phyloP scores from a whole-genome alignment of 495 filamentous ascomycete species.

The Amphirosellinia nigrospora region DNA sequence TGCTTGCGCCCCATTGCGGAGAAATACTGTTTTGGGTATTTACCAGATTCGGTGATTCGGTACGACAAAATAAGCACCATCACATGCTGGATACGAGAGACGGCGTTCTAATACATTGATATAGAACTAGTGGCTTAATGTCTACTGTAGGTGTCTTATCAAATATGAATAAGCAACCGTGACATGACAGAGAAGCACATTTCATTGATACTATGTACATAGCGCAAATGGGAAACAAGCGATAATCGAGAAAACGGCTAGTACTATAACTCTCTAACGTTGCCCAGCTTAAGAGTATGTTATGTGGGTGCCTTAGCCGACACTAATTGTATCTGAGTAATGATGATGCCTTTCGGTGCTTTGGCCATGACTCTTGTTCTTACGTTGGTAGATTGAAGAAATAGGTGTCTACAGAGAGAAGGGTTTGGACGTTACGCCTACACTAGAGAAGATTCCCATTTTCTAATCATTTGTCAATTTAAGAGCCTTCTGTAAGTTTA shows the following conservation, averaged over 20 bases:
- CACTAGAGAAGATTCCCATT: background rate
- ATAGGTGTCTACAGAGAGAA: background rate
- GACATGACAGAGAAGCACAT: background rate
- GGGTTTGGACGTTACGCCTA: background rate
- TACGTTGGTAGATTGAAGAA: background rate
- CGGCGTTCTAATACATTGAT: background rate
- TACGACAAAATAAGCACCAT: slow-evolving; percentile 23
- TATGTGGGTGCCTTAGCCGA: no score
- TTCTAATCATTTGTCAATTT: background rate
- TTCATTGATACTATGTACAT: background rate
- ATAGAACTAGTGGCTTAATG: background rate
- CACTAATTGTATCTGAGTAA: background rate
- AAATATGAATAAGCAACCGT: background rate
- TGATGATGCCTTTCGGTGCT: background rate
- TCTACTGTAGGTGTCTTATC: background rate
- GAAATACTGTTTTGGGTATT: slow-evolving; percentile 23
- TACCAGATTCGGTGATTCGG: slow-evolving; percentile 20
- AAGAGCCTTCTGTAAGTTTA: background rate
- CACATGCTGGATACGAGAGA: slow-evolving; percentile 7
- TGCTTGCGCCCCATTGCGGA: slow-evolving; percentile 30
- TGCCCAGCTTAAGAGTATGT: background rate
- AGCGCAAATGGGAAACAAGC: background rate
- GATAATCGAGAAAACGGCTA: background rate
- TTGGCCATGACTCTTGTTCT: background rate
- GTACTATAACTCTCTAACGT: no score